These are phyloP conservation scores for Petrea volubilis DNA, from an alignment of 257 asterid genomes.

Conservation along the genomic window DNA sequence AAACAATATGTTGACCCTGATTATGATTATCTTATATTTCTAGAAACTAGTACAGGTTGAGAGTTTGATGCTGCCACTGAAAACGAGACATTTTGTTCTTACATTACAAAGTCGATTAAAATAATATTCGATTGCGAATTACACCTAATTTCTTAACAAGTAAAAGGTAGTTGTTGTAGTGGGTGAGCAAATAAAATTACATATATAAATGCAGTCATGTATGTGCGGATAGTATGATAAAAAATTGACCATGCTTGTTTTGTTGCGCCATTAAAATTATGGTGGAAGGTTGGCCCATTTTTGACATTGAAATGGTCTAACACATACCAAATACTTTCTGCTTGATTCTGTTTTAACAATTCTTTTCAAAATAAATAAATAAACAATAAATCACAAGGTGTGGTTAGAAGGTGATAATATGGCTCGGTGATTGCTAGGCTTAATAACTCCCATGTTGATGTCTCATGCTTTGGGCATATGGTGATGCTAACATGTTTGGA, in stretches of 20 bases:
- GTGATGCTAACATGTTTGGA: too few species aligned
- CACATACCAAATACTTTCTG: background rate
- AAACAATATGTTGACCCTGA: background rate
- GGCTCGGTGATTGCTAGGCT: too few species aligned
- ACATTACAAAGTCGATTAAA: background rate
- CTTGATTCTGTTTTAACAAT: background rate
- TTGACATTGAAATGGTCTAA: background rate
- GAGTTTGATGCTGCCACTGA: background rate
- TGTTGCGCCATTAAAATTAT: background rate
- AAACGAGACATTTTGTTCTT: background rate
- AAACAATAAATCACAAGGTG: too few species aligned
- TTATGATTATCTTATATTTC: background rate
- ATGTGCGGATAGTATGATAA: background rate
- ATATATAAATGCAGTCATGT: background rate
- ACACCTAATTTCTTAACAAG: background rate
- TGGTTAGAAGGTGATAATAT: too few species aligned
- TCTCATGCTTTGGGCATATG: too few species aligned
- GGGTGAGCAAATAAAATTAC: background rate
- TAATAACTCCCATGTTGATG: too few species aligned
- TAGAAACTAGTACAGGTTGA: background rate
- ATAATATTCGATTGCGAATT: background rate
- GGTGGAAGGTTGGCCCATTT: background rate
- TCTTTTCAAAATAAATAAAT: background rate
- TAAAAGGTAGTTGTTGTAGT: background rate
- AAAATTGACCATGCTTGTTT: background rate